A percentile compares a stretch with the other conserved stretches of the same genome.
Conservation (phyloP, 768 basidiomycete species). For the Serpula lacrymans region DNA sequence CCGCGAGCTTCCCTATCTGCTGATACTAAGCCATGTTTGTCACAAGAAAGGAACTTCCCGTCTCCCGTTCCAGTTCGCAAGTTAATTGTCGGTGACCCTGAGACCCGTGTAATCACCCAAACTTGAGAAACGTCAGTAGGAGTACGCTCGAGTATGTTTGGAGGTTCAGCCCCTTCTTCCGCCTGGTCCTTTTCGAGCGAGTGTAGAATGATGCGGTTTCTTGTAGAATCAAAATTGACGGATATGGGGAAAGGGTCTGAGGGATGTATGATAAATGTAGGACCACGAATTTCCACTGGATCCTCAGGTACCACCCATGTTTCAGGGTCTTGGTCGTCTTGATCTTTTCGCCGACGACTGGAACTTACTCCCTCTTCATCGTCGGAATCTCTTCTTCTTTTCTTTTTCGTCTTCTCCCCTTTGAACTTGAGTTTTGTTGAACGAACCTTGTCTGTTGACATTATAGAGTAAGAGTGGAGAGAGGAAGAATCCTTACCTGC, state of each 20-base stretch:
- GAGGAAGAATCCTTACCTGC: too few relatives aligned
- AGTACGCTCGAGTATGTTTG: slow-evolving; percentile 55
- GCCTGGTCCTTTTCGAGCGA: slow-evolving; percentile 56
- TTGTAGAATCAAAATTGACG: slow-evolving; percentile 75
- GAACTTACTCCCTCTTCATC: slow-evolving; percentile 44
- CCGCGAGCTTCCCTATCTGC: slow-evolving; percentile 87
- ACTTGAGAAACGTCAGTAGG: slow-evolving; percentile 86
- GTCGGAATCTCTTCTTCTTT: slow-evolving; percentile 60
- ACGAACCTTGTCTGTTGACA: slow-evolving; percentile 49
- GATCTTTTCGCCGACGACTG: slow-evolving; percentile 44
- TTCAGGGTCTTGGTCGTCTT: slow-evolving; percentile 65
- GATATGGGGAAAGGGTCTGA: slow-evolving; percentile 76
- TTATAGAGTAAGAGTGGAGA: slow-evolving; percentile 15
- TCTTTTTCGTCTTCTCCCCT: slow-evolving; percentile 82
- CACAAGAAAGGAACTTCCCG: slow-evolving; percentile 88
- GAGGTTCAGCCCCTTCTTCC: slow-evolving; percentile 43
- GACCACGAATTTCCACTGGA: slow-evolving; percentile 74
- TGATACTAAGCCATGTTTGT: slow-evolving; percentile 79
- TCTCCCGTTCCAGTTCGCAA: slow-evolving; percentile 83
- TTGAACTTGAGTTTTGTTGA: slow-evolving; percentile 84
- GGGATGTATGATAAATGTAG: slow-evolving; percentile 83
- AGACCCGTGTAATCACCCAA: slow-evolving; percentile 86
- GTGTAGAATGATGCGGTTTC: slow-evolving; percentile 66
- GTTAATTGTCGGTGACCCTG: slow-evolving; percentile 82
- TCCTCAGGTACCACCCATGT: slow-evolving; percentile 78